phyloP scores from a whole-genome alignment of 2,329 filamentous ascomycete species.

The Penicillium sumatraense region DNA sequence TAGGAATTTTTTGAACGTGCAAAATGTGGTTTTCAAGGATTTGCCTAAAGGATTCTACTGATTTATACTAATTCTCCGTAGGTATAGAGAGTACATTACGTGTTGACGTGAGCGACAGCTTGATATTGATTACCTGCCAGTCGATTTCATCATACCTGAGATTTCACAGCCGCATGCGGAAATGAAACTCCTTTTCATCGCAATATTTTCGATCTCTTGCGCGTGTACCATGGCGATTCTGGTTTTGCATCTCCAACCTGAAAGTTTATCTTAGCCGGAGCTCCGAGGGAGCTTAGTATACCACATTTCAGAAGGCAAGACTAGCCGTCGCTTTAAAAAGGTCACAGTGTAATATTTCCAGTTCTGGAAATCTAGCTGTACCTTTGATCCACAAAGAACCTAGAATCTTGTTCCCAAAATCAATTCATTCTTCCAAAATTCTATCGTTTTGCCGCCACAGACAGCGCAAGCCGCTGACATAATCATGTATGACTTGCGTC shows the following conservation, averaged over 20 bases:
- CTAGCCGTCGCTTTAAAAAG: too few species aligned
- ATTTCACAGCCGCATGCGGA: neutral
- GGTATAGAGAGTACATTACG: neutral
- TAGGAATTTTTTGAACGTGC: neutral
- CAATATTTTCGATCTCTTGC: neutral
- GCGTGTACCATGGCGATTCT: neutral
- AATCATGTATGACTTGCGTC: neutral
- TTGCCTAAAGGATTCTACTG: neutral
- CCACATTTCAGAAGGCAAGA: neutral
- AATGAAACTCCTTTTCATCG: neutral
- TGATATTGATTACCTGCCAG: neutral
- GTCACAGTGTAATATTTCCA: too few species aligned
- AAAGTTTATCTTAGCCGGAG: neutral
- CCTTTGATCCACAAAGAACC: too few species aligned
- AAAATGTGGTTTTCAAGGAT: neutral
- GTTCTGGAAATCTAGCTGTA: too few species aligned
- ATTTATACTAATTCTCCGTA: neutral
- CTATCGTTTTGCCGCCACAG: neutral
- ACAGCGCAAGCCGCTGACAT: neutral
- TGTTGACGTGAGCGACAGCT: neutral
- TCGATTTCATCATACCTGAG: neutral
- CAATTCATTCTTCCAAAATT: too few species aligned
- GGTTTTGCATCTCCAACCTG: neutral
- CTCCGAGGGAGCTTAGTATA: neutral
- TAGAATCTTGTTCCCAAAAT: too few species aligned